Conservation (phyloP, 768 basidiomycete species). For the Hypsizygus marmoreus region DNA sequence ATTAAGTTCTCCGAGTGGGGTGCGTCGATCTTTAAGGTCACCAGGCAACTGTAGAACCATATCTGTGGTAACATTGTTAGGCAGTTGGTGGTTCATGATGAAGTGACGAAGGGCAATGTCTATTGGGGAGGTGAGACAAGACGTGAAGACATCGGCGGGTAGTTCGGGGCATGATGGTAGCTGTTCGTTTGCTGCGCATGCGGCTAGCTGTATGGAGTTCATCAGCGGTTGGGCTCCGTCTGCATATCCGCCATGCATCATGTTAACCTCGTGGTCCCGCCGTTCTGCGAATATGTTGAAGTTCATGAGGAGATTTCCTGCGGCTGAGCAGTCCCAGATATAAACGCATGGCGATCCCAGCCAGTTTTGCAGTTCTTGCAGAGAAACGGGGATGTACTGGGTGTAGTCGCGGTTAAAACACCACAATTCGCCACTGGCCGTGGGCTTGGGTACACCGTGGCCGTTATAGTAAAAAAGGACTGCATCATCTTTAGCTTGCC, state of each 20-base stretch:
- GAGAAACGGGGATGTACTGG: slow-evolving; percentile 95
- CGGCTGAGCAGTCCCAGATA: slow-evolving; percentile 99
- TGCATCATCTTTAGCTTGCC: slow-evolving; percentile 90
- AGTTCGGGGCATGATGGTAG: slow-evolving; percentile 95
- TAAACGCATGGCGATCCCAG: slow-evolving; percentile 94
- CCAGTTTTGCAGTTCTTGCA: slow-evolving; percentile 93
- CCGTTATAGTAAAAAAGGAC: slow-evolving; percentile 98
- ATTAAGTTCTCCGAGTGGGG: slow-evolving; percentile 96
- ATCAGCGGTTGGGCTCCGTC: slow-evolving; percentile 72
- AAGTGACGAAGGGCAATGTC: slow-evolving; percentile 96
- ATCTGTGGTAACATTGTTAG: slow-evolving; percentile 78
- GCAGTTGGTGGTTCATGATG: slow-evolving; percentile 86
- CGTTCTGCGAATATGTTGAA: slow-evolving; percentile 80
- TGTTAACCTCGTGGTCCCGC: slow-evolving; percentile 67
- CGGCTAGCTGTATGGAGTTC: slow-evolving; percentile 92
- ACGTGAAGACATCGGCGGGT: slow-evolving; percentile 96
- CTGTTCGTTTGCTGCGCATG: slow-evolving; percentile 88
- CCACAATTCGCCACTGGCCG: slow-evolving; percentile 95
- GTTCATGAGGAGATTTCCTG: slow-evolving; percentile 89
- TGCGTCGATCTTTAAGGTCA: slow-evolving; percentile 93
- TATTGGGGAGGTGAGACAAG: slow-evolving; percentile 96
- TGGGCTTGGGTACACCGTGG: slow-evolving; percentile 97
- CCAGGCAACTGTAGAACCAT: slow-evolving; percentile 96
- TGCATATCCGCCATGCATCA: slow-evolving; percentile 57
- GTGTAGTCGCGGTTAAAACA: slow-evolving; percentile 98